These are phyloP conservation scores for Vanrija humicola DNA, from an alignment of 1,284 basidiomycete species.

Conservation along the genomic window DNA sequence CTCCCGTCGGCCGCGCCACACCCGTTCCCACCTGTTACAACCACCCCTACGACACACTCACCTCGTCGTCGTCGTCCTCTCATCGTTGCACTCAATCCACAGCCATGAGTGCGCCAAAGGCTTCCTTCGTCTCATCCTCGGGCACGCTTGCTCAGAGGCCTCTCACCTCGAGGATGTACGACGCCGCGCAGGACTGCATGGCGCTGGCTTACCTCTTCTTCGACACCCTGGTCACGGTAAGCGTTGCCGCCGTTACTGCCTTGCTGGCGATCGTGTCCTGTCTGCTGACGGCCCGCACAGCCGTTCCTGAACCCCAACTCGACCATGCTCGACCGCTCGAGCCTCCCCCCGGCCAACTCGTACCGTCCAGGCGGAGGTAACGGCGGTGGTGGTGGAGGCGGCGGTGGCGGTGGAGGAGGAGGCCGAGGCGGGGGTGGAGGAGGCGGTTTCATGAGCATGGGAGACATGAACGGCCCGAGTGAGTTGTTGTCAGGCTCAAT, in stretches of 20 bases:
- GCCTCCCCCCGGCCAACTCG: background rate
- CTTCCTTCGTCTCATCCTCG: slow-evolving; percentile 34
- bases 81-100: background rate
- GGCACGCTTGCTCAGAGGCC: slow-evolving; percentile 32
- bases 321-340: slow-evolving; percentile 15
- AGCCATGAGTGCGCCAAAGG: slow-evolving; percentile 2
- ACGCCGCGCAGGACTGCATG: slow-evolving; percentile 11
- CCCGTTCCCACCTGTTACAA: background rate
- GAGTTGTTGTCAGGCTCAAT: slow-evolving; percentile 10
- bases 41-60: slow-evolving; percentile 15
- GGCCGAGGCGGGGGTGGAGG: slow-evolving; percentile 17
- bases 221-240: slow-evolving; percentile 40
- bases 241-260: slow-evolving; percentile 4
- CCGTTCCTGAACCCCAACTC: slow-evolving; percentile 29
- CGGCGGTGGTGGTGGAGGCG: slow-evolving; percentile 16
- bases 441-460: slow-evolving; percentile 41
- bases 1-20: background rate
- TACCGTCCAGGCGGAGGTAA: slow-evolving; percentile 7
- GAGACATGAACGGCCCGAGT: slow-evolving; percentile 35
- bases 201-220: slow-evolving; percentile 35
- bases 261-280: background rate
- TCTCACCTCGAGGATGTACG: slow-evolving; percentile 20
- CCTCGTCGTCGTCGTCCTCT: background rate
- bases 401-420: slow-evolving; percentile 12
- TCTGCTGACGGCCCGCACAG: slow-evolving; percentile 7